A percentile compares a stretch with the other conserved stretches of the same genome.
These are phyloP conservation scores for Dactylellina leptospora DNA, from an alignment of 2,329 filamentous ascomycete species.

Conservation along the genomic window DNA sequence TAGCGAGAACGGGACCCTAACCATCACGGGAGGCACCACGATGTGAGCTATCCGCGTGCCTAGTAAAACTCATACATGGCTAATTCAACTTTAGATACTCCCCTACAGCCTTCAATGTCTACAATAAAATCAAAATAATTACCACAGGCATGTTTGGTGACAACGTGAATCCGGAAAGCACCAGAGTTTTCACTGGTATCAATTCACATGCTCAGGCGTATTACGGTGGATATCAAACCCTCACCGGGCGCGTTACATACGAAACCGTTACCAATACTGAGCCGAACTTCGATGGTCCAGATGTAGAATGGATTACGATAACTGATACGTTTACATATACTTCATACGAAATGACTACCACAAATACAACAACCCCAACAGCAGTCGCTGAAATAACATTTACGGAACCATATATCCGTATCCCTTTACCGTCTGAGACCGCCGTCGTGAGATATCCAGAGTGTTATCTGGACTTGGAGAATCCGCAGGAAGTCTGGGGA, in stretches of 20 bases:
- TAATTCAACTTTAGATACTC: too few relatives aligned
- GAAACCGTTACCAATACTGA: too few relatives aligned
- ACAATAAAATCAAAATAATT: constrained; percentile 23
- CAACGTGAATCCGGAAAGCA: neutral
- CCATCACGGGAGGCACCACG: constrained; percentile 14
- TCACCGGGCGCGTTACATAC: neutral
- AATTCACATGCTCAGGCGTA: constrained; percentile 23
- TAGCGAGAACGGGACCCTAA: constrained; percentile 1
- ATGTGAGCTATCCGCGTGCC: constrained; percentile 3
- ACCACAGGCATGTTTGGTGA: constrained; percentile 10
- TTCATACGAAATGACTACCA: neutral
- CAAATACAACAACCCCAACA: neutral
- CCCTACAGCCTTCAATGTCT: constrained; percentile 19
- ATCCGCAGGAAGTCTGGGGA: constrained; percentile 22
- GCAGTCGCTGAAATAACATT: constrained; percentile 19
- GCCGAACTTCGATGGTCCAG: too few relatives aligned
- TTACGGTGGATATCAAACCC: constrained; percentile 4
- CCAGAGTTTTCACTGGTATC: constrained; percentile 12
- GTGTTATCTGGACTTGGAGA: neutral
- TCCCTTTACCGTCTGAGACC: constrained; percentile 5
- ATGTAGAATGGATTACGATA: too few relatives aligned
- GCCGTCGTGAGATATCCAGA: neutral
- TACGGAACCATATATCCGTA: constrained; percentile 13
- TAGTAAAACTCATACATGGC: neutral
- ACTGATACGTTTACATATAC: neutral